Conservation (phyloP, 2,329 filamentous ascomycete genomes). For the Aspergillus oerlinghausenensis region DNA sequence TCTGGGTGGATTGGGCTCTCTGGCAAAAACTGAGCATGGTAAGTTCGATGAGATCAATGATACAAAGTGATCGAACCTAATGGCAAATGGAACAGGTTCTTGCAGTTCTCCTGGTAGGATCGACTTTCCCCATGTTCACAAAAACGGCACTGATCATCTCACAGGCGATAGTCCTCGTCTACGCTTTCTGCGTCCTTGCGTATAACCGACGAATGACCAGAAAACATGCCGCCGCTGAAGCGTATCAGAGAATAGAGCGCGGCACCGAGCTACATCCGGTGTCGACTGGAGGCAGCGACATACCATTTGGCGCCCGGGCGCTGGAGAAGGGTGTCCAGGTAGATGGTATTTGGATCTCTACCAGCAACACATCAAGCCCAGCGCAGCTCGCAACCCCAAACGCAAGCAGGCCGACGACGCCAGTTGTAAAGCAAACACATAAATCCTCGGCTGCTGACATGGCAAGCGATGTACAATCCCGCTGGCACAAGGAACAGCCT, state of each 20-base stretch:
- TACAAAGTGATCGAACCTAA: not conserved
- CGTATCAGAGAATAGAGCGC: slow-evolving; percentile 55
- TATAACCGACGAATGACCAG: slow-evolving; percentile 54
- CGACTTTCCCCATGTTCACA: not conserved
- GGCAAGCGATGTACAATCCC: slow-evolving; percentile 1
- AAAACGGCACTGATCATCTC: slow-evolving; percentile 25
- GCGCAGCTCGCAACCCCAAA: slow-evolving; percentile 21
- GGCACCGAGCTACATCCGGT: slow-evolving; percentile 51
- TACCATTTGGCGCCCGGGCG: slow-evolving; percentile 82
- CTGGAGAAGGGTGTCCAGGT: slow-evolving; percentile 78
- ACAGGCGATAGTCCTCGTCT: slow-evolving; percentile 59
- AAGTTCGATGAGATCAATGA: slow-evolving; percentile 36
- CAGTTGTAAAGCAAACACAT: not conserved
- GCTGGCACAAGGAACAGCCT: slow-evolving; percentile 1
- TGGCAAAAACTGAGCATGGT: slow-evolving; percentile 93
- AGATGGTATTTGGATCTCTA: slow-evolving; percentile 76
- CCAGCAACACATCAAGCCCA: slow-evolving; percentile 36
- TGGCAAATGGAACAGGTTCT: slow-evolving; percentile 55
- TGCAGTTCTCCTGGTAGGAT: slow-evolving; percentile 60
- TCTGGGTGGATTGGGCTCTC: slow-evolving; percentile 68
- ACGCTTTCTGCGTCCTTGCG: slow-evolving; percentile 62
- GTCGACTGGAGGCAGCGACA: slow-evolving; percentile 52
- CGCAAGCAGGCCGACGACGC: slow-evolving; percentile 10
- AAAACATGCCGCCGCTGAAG: slow-evolving; percentile 61
- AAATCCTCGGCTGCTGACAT: not conserved